phyloP scores from a whole-genome alignment of 208 protist genomes.

The Trichomonas tenax region DNA sequence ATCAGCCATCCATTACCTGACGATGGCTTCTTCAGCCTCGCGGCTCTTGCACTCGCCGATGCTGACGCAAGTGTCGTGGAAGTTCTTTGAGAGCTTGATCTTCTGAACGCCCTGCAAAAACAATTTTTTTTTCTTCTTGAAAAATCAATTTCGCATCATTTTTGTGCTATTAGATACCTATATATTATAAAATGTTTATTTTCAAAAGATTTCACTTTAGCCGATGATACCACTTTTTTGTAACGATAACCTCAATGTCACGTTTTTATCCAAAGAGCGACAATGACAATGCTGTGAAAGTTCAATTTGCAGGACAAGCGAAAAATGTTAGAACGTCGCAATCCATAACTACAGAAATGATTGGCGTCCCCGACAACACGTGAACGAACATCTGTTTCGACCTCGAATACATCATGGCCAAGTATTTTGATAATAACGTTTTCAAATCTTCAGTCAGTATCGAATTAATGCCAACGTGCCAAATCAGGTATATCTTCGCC shows the following conservation, averaged over 20 bases:
- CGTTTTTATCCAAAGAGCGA: too few species aligned
- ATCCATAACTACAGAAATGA: background rate
- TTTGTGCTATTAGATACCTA: too few species aligned
- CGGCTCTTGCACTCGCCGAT: slow-evolving; percentile 14
- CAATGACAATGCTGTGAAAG: background rate
- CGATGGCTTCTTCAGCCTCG: background rate
- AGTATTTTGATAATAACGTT: background rate
- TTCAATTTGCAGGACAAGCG: background rate
- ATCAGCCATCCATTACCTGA: background rate
- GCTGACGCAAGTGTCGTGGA: background rate
- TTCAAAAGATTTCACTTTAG: too few species aligned
- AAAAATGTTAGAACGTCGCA: background rate
- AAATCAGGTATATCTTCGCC: background rate
- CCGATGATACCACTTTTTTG: too few species aligned
- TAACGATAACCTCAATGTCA: too few species aligned
- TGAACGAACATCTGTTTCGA: background rate
- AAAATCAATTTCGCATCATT: too few species aligned
- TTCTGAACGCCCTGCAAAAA: background rate
- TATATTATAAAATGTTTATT: too few species aligned
- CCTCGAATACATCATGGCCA: background rate
- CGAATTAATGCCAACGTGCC: background rate
- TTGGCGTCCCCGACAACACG: background rate
- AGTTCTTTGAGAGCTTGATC: background rate
- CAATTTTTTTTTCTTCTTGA: background rate
- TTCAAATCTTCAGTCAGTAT: background rate